A percentile compares a stretch with the other conserved stretches of the same genome.
Conservation (phyloP, 768 basidiomycete genomes). For the Dacryopinax spathularia region DNA sequence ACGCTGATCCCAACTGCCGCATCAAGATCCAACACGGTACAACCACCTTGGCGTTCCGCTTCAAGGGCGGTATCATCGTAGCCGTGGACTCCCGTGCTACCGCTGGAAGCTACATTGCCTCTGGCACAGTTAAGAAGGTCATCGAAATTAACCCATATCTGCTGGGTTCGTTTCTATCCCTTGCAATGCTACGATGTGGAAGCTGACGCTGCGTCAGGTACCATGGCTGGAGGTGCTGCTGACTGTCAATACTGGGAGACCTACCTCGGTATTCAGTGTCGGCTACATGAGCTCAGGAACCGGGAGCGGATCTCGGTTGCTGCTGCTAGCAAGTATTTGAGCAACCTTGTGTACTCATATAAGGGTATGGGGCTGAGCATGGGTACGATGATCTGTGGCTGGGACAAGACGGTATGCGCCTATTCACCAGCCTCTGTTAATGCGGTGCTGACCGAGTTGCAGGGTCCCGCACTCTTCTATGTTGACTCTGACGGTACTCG, state of each 20-base stretch:
- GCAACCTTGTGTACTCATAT: slow-evolving; percentile 93
- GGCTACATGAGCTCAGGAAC: slow-evolving; percentile 91
- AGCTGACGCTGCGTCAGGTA: slow-evolving; percentile 21
- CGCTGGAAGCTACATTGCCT: slow-evolving; percentile 91
- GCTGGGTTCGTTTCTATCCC: slow-evolving; percentile 37
- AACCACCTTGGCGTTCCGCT: slow-evolving; percentile 93
- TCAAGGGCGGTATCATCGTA: slow-evolving; percentile 94
- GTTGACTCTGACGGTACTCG: slow-evolving; percentile 96
- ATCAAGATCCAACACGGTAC: slow-evolving; percentile 99
- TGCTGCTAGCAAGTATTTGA: slow-evolving; percentile 95
- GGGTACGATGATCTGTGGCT: slow-evolving; percentile 99
- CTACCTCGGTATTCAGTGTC: slow-evolving; percentile 94
- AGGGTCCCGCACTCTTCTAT: slow-evolving; percentile 91
- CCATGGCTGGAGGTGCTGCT: slow-evolving; percentile 98
- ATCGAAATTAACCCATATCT: slow-evolving; percentile 99
- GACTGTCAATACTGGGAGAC: slow-evolving; percentile 99
- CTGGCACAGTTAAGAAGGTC: slow-evolving; percentile 96
- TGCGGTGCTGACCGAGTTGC: not conserved
- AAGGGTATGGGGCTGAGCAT: slow-evolving; percentile 99
- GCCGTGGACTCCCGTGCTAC: slow-evolving; percentile 98
- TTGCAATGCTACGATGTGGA: not conserved
- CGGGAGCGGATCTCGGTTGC: slow-evolving; percentile 95
- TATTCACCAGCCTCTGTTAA: not conserved
- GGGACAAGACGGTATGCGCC: slow-evolving; percentile 87
- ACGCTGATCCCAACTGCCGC: slow-evolving; percentile 80